Base-by-base conservation (phyloP, 257 asterid species). In the Solanum corneliomulleri region DNA sequence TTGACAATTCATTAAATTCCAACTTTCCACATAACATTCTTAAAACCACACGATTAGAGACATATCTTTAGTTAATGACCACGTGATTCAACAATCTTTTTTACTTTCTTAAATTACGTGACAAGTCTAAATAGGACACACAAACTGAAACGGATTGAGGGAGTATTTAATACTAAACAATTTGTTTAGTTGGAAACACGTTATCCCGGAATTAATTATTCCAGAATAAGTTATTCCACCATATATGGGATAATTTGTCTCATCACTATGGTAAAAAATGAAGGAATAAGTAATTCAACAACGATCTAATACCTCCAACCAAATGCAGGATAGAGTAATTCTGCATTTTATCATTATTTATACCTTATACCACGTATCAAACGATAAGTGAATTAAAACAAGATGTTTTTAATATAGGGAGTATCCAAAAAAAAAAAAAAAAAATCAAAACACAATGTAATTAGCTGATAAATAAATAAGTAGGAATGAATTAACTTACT, bases 401-500 rank as follows among this genome's bases (percentile, higher is more conserved):
- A 2, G 8, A 11, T 23, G 10, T 60, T 60, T 60, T 60, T 9
- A 60, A 14, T 4, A 60, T 23, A 20, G 12, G 7, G 70, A 62
- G 33, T 62, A 62, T 62, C 2, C n/a, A n/a, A n/a, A 27, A 27
- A 27, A 27, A 86, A 37, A 35, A 12, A n/a, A 86, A 37, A 35
- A 12, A n/a, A 49, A 3, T n/a, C 42, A 39, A 85, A 81, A 7
- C 11, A 21, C 4, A 33, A 71, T 64, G 11, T n/a, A 31, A 60
- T 60, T 60, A 52, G 45, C 76, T 72, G 23, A 29, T 37, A 75
- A 86, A 21, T 2, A 75, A 60, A 4, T 23, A 27, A 78, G 5
- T 31, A 64, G 70, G 27, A 85, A 10, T n/a, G 14, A 23, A 64
- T 68, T 14, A 68, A 69, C 76, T 89, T 92, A 96, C 99, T 92